phyloP scores from a whole-genome alignment of 2,329 filamentous ascomycete genomes.

The Didymella segeticola region DNA sequence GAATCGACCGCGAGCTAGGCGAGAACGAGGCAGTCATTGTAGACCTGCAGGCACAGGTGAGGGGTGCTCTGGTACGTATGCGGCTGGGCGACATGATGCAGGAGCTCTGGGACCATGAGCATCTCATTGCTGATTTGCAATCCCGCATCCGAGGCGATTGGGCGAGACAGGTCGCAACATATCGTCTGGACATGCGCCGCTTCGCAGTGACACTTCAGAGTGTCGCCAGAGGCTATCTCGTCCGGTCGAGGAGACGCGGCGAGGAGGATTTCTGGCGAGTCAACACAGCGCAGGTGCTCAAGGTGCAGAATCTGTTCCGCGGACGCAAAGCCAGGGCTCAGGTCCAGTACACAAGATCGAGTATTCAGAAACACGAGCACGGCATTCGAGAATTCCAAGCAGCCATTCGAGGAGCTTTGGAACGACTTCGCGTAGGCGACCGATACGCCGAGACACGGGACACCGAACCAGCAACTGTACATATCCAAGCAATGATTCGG shows the following conservation, averaged over 20 bases:
- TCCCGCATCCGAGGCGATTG: conserved; percentile 87
- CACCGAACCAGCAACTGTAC: conserved; percentile 65
- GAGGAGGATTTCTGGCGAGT: conserved; percentile 73
- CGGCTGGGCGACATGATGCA: conserved; percentile 85
- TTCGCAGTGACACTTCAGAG: conserved; percentile 86
- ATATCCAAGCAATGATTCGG: conserved; percentile 63
- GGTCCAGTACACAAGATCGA: conserved; percentile 56
- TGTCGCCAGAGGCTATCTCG: conserved; percentile 75
- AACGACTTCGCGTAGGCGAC: conserved; percentile 51
- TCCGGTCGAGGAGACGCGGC: conserved; percentile 67
- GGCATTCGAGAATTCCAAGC: conserved; percentile 63
- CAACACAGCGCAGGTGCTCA: conserved; percentile 74
- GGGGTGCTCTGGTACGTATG: conserved; percentile 80
- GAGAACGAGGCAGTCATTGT: conserved; percentile 75
- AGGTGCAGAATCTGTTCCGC: conserved; percentile 81
- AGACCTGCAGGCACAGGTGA: conserved; percentile 86
- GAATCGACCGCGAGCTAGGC: conserved; percentile 79
- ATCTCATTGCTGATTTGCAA: conserved; percentile 80
- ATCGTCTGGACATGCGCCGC: conserved; percentile 79
- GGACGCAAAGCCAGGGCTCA: conserved; percentile 63
- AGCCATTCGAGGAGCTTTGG: conserved; percentile 59
- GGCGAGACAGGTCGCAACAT: conserved; percentile 80
- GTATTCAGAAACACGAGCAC: conserved; percentile 53
- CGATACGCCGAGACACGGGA: conserved; percentile 69
- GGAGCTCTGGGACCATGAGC: conserved; percentile 84